A percentile compares a stretch with the other conserved stretches of the same genome.
Evolutionary conservation across 768 basidiomycete genomes (phyloP).

Genomic region (Calocybe indica): DNA sequence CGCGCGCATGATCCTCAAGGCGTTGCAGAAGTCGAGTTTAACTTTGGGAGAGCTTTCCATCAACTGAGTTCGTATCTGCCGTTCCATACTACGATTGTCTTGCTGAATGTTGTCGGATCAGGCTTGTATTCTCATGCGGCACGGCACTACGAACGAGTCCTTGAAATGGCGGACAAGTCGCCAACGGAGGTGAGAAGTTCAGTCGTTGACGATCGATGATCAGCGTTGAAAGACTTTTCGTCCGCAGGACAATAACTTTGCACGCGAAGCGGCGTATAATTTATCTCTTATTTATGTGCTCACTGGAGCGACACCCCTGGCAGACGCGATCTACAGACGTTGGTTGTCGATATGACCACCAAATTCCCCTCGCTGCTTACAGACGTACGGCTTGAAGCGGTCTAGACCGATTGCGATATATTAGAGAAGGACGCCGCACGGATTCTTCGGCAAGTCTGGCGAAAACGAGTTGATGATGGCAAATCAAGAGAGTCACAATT

Average conservation of each 20-base stretch:
- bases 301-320: constrained; percentile 69
- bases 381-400: too few relatives aligned
- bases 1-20: constrained; percentile 37
- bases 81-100: not conserved
- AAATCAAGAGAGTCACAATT: too few relatives aligned
- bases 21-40: constrained; percentile 82
- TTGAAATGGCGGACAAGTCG: constrained; percentile 51
- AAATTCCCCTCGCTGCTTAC: too few relatives aligned
- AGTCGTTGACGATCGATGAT: not conserved
- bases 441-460: too few relatives aligned
- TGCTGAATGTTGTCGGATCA: constrained; percentile 18
- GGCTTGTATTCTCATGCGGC: constrained; percentile 80
- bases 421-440: too few relatives aligned
- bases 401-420: too few relatives aligned
- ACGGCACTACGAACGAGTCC: constrained; percentile 75
- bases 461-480: too few relatives aligned
- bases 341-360: constrained; percentile 71
- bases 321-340: constrained; percentile 61
- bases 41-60: constrained; percentile 90
- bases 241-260: constrained; percentile 42
- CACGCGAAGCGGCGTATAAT: constrained; percentile 83
- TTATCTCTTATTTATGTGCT: constrained; percentile 76
- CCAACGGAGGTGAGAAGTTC: constrained; percentile 22
- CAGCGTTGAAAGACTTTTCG: constrained; percentile 1
- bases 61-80: constrained; percentile 61